phyloP scores from a whole-genome alignment of 257 asterid species.

The Primulina tabacum region DNA sequence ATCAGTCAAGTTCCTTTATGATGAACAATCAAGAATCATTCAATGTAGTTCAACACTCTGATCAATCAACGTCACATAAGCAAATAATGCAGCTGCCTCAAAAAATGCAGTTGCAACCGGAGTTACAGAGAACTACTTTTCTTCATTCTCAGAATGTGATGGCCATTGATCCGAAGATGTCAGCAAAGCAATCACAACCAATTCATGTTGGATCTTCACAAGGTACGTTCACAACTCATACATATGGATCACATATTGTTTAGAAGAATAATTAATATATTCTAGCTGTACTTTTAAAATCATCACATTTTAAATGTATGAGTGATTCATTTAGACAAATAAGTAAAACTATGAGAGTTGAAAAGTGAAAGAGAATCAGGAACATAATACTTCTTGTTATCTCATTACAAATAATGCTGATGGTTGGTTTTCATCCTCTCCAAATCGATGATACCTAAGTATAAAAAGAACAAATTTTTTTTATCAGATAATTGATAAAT shows the following conservation, averaged over 20 bases:
- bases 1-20: constrained; percentile 19
- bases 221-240: constrained; percentile 20
- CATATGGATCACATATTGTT: not conserved
- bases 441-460: no score
- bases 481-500: no score
- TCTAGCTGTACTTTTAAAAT: not conserved
- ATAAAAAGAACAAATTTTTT: no score
- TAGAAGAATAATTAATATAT: not conserved
- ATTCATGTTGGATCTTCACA: constrained; percentile 23
- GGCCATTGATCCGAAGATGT: constrained; percentile 23
- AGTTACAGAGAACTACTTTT: constrained; percentile 25
- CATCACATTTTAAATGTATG: not conserved
- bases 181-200: constrained; percentile 23
- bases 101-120: constrained; percentile 3
- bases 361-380: not conserved
- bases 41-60: constrained; percentile 24
- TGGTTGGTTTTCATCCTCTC: no score
- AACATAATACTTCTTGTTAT: not conserved
- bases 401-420: not conserved
- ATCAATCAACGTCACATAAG: constrained; percentile 22
- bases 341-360: not conserved
- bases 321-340: no score
- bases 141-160: constrained; percentile 29
- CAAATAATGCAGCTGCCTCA: constrained; percentile 16
- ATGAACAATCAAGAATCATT: constrained; percentile 21